Evolutionary conservation across 108 stramenopile genomes (phyloP), one percentile per base, ranked within the genome.

Genomic region (Cyclotella kingstonii): DNA sequence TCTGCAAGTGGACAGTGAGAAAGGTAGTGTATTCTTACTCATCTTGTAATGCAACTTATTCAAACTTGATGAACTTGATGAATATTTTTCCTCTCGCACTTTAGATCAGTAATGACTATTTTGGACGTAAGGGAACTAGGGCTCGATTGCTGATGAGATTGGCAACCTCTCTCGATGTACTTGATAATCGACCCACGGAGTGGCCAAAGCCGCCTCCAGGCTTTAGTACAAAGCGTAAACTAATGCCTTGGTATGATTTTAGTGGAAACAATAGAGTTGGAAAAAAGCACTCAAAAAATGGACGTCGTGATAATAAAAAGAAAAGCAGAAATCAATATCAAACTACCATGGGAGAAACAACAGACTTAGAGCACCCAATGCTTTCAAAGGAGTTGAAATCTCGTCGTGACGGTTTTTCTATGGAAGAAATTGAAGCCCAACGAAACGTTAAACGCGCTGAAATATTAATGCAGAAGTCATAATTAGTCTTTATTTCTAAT

Each of bases 141-240:
- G 82, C 86, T 17, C 65, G 90, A 28, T 23, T 86, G 22, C 60
- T 91, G 22, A 72, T 88, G 75, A 80, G 90, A 15, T 25, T 76
- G 19, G 90, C 86, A 12, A 82, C 87, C 18, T 75, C 86, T 0
- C 38, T 46, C 21, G 90, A 91, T 76, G 80, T 86, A 31, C 71
- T 91, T 28, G 70, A 75, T 22, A 85, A 88, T 45, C 80, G 83
- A 22, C 86, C 86, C 25, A 78, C 79, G 21, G 69, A 81, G 42
- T 84, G 83, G 85, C 90, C 86, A 8, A 81, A 74, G 58, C 86
- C 86, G 42, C 90, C 90, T 7, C 80, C 81, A 28, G 84, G 84
- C 5, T 91, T 86, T 56, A 69, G 81, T 22, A 82, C 84, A 11
- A 80, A 83, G 39, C 63, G 78, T 22, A 81, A 85, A 14, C 52